Base-by-base conservation (phyloP, 164 flowering plant genomes). In the Annona squamosa region DNA sequence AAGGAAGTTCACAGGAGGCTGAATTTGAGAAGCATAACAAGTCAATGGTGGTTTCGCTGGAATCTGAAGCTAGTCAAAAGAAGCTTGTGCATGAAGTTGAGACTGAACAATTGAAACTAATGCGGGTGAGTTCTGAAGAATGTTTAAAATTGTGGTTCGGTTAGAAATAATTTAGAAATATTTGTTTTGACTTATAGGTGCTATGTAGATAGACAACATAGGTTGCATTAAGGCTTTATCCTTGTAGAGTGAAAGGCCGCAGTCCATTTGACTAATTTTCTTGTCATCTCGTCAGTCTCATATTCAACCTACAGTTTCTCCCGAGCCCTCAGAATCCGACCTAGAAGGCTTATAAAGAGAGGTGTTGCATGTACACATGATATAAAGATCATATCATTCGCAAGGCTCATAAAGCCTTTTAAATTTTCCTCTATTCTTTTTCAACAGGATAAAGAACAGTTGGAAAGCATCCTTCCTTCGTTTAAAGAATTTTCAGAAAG, bases 371-470 rank as follows among this genome's bases (percentile, higher is more conserved):
- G 72, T 95, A 71, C 80, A 85, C 63, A 84, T 85, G 91, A 98
- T 93, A 73, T 68, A 10, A 5, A 52, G 48, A 37, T 26, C 37
- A 26, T 2, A 17, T 63, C 64, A 3, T 18, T 9, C 4, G 5
- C 45, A 41, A 18, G 13, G 4, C 41, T 19, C n/a, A 46, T 52
- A 17, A 47, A 46, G 16, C 46, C 56, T 52, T 52, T 52, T 52
- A 37, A 17, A 3, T 18, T 47, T 65, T 18, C 26, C 63, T 48
- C 10, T 10, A 12, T 68, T 68, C 47, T 48, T 69, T 68, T 74
- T 72, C 41, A 17, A 62, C 73, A 94, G 98, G 96, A 83, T 69
- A 89, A 89, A 78, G 87, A 91, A 79, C 91, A 87, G 75, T 71
- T 94, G 44, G 85, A 88, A 68, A 83, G 75, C 79, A 87, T 80